phyloP scores from a whole-genome alignment of 805 yeast genomes.

The Metschnikowia hibisci region DNA sequence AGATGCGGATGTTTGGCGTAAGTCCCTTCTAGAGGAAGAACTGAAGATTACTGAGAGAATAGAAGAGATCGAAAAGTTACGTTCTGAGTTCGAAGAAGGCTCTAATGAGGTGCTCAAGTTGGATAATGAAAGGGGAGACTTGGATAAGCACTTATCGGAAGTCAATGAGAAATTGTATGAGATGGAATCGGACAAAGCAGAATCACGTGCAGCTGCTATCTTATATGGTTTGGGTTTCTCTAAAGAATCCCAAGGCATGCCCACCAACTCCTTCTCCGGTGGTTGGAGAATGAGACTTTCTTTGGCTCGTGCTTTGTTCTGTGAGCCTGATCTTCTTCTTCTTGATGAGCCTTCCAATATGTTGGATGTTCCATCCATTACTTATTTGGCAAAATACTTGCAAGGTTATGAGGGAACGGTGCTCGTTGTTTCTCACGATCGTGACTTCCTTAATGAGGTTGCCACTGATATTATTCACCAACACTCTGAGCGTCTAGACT shows the following conservation, averaged over 20 bases:
- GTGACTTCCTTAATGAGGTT: constrained; percentile 94
- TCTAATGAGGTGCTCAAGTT: constrained; percentile 70
- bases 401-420: constrained; percentile 91
- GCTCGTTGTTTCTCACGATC: constrained; percentile 94
- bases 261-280: constrained; percentile 94
- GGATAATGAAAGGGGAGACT: constrained; percentile 87
- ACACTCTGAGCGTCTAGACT: constrained; percentile 94
- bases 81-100: constrained; percentile 65
- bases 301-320: constrained; percentile 95
- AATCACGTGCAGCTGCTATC: constrained; percentile 92
- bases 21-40: constrained; percentile 78
- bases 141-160: constrained; percentile 72
- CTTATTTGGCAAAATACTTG: constrained; percentile 84
- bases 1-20: constrained; percentile 99
- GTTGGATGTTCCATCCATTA: constrained; percentile 99
- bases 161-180: constrained; percentile 79
- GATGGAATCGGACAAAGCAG: constrained; percentile 97
- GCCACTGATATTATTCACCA: constrained; percentile 98
- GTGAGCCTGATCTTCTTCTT: constrained; percentile 89
- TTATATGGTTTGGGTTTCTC: constrained; percentile 92
- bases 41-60: constrained; percentile 68
- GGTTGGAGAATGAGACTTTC: constrained; percentile 99
- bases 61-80: constrained; percentile 65
- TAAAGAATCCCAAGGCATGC: constrained; percentile 71
- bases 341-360: constrained; percentile 99